Base-by-base conservation (phyloP, 768 basidiomycete species). In the Amanita phalloides region DNA sequence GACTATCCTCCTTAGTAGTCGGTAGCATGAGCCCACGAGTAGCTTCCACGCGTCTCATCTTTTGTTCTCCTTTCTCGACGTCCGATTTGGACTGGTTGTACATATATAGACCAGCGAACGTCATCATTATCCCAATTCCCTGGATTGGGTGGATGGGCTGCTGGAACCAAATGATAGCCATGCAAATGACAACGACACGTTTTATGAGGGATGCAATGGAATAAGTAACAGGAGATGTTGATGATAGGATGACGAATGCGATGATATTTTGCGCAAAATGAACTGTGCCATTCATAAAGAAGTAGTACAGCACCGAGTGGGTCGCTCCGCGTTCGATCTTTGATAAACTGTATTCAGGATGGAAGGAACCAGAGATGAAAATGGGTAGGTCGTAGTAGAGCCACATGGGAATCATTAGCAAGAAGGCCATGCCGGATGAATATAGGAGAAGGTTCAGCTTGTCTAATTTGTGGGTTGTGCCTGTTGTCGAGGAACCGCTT, bases 261-360 rank as follows among this genome's bases (percentile, higher is more conserved):
- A 98, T 89, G 62, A 98, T 86, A 73, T 93, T 98, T 68, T 99
- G 96, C 1, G 83, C 84, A 61, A 96, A 99, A 68, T 99, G 93
- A 10, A 92, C 93, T 1, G 90, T 86, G 42, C 94, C 95, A 66
- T 99, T 99, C 68, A 92, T 76, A 67, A 92, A 77, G 62, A 96
- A 86, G 69, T 94, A 86, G 66, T 86, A 86, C 4, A 72, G 54
- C 44, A 97, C 79, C 3, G 83, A 79, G 57, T 86, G 84, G 2
- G 78, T 66, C 20, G 74, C 61, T 33, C 71, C 56, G 55, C 75
- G 73, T 23, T 72, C 75, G 53, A 68, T 71, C 38, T 59, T 62
- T 14, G 77, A 74, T 17, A 37, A 33, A 17, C 23, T 35, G 54
- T 78, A 76, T 9, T 65, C 62, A 51, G 77, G 58, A 54, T 77